phyloP scores from a whole-genome alignment of 2,329 filamentous ascomycete species.

The Colletotrichum cereale region DNA sequence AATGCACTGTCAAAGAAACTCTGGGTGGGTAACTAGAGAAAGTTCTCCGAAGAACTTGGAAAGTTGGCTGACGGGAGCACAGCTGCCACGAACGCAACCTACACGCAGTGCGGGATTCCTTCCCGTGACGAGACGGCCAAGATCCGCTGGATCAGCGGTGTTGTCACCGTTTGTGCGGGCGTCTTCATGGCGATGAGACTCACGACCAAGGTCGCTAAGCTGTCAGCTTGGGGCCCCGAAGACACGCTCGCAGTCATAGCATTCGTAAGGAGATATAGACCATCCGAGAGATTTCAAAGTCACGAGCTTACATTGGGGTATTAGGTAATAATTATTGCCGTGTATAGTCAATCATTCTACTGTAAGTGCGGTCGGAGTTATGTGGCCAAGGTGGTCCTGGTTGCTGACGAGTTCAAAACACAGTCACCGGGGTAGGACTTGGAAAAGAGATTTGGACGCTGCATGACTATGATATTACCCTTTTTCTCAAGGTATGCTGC shows the following conservation, averaged over 20 bases:
- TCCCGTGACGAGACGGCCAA: background rate
- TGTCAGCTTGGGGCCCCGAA: conserved; percentile 11
- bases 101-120: conserved; percentile 2
- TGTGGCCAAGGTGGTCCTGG: no score
- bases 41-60: background rate
- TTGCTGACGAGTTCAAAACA: conserved; percentile 40
- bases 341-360: background rate
- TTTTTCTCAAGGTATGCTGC: conserved; percentile 46
- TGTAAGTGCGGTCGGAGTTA: background rate
- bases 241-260: conserved; percentile 13
- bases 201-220: background rate
- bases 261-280: background rate
- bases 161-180: background rate
- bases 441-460: conserved; percentile 55
- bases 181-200: conserved; percentile 21
- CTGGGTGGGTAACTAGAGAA: conserved; percentile 46
- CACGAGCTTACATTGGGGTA: background rate
- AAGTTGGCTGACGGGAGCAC: background rate
- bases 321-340: background rate
- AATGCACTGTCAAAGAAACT: conserved; percentile 48
- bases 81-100: conserved; percentile 6
- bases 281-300: rapidly evolving
- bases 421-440: conserved; percentile 47
- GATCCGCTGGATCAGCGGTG: conserved; percentile 7
- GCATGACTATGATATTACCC: conserved; percentile 43